Base-by-base conservation (phyloP, 352 stramenopile genomes). In the Phytopythium helicoides region DNA sequence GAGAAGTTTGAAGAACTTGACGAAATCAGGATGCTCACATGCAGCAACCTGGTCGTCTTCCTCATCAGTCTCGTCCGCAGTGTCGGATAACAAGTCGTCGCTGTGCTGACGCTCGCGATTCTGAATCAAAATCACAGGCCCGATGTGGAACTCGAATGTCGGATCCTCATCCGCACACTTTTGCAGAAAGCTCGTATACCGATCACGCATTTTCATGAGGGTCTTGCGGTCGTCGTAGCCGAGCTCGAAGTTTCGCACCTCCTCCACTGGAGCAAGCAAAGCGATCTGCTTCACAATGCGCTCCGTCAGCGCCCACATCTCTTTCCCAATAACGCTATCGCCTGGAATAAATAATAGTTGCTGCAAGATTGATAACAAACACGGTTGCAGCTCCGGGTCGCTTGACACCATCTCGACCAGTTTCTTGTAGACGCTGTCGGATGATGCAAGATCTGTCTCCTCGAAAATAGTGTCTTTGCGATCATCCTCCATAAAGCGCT, bases 401-500 rank as follows among this genome's bases (percentile, higher is more conserved):
- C 74, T 77, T 15, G 71, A 62, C 6, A 91, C 64, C 16, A 64
- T 84, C 14, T 74, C 67, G 65, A 61, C 62, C 25, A 94, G 53
- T 48, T 73, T 81, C 45, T 71, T 59, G 48, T 86, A 89, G 2
- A 94, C 81, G 47, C 77, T 89, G 22, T 87, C 71, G 25, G 84
- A 54, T 1, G 74, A 89, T 10, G 81, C 71, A 22, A 94, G 58
- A 54, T 94, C 83, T 6, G 83, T 94, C 33, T 77, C 64, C 41
- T 89, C 79, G 62, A 89, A 94, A 50, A 94, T 89, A 12, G 83
- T 92, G 57, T 92, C 76, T 67, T 92, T 92, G 14, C 83, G 83
- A 52, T 94, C 83, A 37, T 94, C 83, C 52, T 92, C 83, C 83
- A 92, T 92, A 42, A 94, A 94, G 15, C 81, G 74, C 54, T 94